These are phyloP conservation scores for Pistacia integerrima DNA, from an alignment of 345 rosid species.

Conservation along the genomic window DNA sequence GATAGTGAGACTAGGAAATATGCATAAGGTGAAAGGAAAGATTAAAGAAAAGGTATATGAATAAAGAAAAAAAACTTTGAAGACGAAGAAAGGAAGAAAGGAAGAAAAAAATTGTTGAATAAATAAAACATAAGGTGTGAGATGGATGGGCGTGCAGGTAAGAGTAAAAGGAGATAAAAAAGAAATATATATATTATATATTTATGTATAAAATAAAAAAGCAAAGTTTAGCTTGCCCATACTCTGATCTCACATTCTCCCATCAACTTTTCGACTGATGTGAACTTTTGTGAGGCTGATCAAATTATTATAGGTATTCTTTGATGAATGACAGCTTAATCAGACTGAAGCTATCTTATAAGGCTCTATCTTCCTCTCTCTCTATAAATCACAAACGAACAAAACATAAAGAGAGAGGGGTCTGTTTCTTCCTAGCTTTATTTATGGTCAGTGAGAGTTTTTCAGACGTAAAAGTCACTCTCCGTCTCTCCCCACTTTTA, in stretches of 20 bases:
- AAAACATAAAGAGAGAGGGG: slow-evolving; percentile 1
- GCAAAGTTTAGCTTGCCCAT: slow-evolving; percentile 46
- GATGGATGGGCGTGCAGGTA: slow-evolving; percentile 40
- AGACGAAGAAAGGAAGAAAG: background rate
- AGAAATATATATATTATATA: background rate
- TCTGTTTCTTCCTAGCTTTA: background rate
- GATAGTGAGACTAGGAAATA: slow-evolving; percentile 36
- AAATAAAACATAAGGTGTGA: background rate
- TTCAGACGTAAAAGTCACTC: slow-evolving; percentile 9
- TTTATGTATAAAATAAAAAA: slow-evolving; percentile 6
- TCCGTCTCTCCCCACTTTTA: background rate
- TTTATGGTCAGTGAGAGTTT: slow-evolving; percentile 5
- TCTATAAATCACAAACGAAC: slow-evolving; percentile 8
- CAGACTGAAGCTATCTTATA: slow-evolving; percentile 18
- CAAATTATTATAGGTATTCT: slow-evolving; percentile 14
- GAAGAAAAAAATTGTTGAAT: background rate
- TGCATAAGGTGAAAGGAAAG: slow-evolving; percentile 20
- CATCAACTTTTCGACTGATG: slow-evolving; percentile 64
- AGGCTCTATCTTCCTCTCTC: background rate
- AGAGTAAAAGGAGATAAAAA: background rate
- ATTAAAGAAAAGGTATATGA: slow-evolving; percentile 6
- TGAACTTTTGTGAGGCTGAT: slow-evolving; percentile 45
- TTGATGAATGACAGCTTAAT: slow-evolving; percentile 37
- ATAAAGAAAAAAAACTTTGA: slow-evolving; percentile 28
- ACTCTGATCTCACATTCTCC: slow-evolving; percentile 53